A percentile compares a stretch with the other conserved stretches of the same genome.
Conservation (phyloP, 306 rosid species). For the Coriaria nepalensis region DNA sequence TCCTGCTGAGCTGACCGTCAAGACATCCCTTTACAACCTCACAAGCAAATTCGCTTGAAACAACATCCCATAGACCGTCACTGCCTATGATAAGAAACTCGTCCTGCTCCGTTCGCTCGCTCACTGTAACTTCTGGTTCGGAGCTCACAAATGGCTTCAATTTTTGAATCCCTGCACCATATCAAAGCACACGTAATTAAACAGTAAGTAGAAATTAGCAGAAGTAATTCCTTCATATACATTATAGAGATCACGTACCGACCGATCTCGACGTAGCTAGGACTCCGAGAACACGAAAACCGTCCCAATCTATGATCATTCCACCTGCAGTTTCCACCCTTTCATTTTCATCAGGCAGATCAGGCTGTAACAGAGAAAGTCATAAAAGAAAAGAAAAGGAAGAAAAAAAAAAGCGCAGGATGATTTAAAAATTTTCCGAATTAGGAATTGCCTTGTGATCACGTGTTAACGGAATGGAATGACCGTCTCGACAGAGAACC, state of each 20-base stretch:
- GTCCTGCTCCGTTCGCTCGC: slow-evolving; percentile 23
- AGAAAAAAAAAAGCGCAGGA: too few species aligned
- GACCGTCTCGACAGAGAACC: slow-evolving; percentile 38
- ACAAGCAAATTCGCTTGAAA: slow-evolving; percentile 39
- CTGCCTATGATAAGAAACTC: slow-evolving; percentile 49
- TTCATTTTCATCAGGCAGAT: slow-evolving; percentile 43
- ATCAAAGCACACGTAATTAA: too few species aligned
- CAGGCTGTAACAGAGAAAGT: slow-evolving; percentile 16
- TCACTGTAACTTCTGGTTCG: slow-evolving; percentile 38
- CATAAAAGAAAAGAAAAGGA: background rate
- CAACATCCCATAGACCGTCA: slow-evolving; percentile 58
- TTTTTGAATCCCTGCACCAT: slow-evolving; percentile 35
- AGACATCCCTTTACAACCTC: slow-evolving; percentile 32
- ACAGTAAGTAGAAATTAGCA: too few species aligned
- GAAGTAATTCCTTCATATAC: too few species aligned
- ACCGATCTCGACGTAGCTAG: slow-evolving; percentile 56
- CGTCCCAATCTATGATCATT: slow-evolving; percentile 36
- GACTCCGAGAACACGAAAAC: slow-evolving; percentile 43
- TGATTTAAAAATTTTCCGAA: too few species aligned
- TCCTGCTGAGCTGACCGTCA: slow-evolving; percentile 11
- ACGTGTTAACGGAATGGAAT: slow-evolving; percentile 40
- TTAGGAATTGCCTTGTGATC: slow-evolving; percentile 57
- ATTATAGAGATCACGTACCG: slow-evolving; percentile 17
- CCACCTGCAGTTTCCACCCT: slow-evolving; percentile 63
- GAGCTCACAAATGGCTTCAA: slow-evolving; percentile 52